These are phyloP conservation scores for Cytospora schulzeri DNA, from an alignment of 2,329 filamentous ascomycete species.

Conservation along the genomic window DNA sequence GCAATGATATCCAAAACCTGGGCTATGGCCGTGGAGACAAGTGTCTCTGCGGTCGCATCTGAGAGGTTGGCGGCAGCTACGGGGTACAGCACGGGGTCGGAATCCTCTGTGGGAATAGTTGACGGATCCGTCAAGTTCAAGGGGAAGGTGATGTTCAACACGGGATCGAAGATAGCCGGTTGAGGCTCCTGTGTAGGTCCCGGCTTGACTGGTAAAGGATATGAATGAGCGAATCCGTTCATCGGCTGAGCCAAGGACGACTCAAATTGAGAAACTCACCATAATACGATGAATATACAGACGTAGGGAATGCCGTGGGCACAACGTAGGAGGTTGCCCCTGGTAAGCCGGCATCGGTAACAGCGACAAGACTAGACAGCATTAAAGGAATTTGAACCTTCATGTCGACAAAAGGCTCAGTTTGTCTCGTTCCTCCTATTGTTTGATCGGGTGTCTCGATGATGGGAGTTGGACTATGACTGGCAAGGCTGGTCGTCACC, in stretches of 20 bases:
- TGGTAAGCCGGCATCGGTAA: constrained; percentile 32
- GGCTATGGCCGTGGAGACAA: constrained; percentile 46
- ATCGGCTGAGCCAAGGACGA: not conserved
- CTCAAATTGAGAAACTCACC: constrained; percentile 32
- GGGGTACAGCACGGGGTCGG: constrained; percentile 55
- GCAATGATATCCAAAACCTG: constrained; percentile 50
- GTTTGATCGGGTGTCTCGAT: not conserved
- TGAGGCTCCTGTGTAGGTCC: constrained; percentile 38
- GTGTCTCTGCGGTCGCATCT: constrained; percentile 39
- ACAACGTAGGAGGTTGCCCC: constrained; percentile 43
- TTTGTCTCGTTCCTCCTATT: not conserved
- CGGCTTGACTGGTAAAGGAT: constrained; percentile 32
- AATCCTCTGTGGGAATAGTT: constrained; percentile 49
- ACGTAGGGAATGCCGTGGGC: constrained; percentile 52
- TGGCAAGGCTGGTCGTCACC: not conserved
- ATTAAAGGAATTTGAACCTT: constrained; percentile 23
- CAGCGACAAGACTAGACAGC: constrained; percentile 13
- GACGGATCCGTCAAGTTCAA: constrained; percentile 56
- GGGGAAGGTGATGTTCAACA: constrained; percentile 56
- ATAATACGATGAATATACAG: constrained; percentile 53
- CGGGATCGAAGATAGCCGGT: constrained; percentile 51
- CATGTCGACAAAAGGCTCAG: constrained; percentile 6
- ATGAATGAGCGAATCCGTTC: constrained; percentile 4
- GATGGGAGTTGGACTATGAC: not conserved
- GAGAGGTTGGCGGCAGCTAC: constrained; percentile 48